These are phyloP conservation scores for Drechslerella dactyloides DNA, from an alignment of 2,329 filamentous ascomycete genomes.

Conservation along the genomic window DNA sequence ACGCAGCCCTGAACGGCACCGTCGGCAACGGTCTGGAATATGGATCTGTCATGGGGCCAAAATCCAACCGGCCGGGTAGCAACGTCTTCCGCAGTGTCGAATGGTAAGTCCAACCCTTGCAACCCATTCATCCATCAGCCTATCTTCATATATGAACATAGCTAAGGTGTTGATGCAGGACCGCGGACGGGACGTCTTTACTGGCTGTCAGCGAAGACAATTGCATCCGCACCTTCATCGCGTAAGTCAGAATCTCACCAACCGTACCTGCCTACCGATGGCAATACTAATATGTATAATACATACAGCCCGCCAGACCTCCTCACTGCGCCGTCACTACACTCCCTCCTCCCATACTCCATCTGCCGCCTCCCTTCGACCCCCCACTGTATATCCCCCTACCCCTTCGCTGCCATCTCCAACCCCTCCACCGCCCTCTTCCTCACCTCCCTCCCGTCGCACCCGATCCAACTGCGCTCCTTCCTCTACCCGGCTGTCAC, in stretches of 20 bases:
- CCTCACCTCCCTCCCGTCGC: slow-evolving; percentile 59
- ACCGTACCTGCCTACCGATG: neutral
- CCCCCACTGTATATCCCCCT: slow-evolving; percentile 60
- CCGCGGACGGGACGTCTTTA: slow-evolving; percentile 61
- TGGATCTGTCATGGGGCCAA: slow-evolving; percentile 1
- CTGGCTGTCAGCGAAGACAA: slow-evolving; percentile 60
- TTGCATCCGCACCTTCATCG: slow-evolving; percentile 59
- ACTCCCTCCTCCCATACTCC: slow-evolving; percentile 57
- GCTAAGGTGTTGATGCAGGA: slow-evolving; percentile 51
- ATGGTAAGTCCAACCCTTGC: slow-evolving; percentile 51
- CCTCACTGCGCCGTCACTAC: slow-evolving; percentile 54
- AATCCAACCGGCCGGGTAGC: slow-evolving; percentile 38
- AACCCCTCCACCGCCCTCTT: slow-evolving; percentile 59
- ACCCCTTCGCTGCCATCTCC: slow-evolving; percentile 60
- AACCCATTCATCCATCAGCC: neutral
- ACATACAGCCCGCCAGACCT: slow-evolving; percentile 56
- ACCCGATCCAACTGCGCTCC: slow-evolving; percentile 62
- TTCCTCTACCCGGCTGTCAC: slow-evolving; percentile 58
- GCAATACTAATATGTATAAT: slow-evolving; percentile 4
- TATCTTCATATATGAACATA: neutral
- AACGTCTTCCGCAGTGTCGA: slow-evolving; percentile 58
- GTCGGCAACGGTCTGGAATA: slow-evolving; percentile 35
- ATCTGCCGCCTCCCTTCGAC: slow-evolving; percentile 57
- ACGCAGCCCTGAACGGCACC: slow-evolving; percentile 14
- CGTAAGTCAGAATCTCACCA: slow-evolving; percentile 55